Evolutionary conservation across 768 basidiomycete genomes (phyloP), one percentile per base, ranked within the genome.

Genomic region (Termitomyces sp.): DNA sequence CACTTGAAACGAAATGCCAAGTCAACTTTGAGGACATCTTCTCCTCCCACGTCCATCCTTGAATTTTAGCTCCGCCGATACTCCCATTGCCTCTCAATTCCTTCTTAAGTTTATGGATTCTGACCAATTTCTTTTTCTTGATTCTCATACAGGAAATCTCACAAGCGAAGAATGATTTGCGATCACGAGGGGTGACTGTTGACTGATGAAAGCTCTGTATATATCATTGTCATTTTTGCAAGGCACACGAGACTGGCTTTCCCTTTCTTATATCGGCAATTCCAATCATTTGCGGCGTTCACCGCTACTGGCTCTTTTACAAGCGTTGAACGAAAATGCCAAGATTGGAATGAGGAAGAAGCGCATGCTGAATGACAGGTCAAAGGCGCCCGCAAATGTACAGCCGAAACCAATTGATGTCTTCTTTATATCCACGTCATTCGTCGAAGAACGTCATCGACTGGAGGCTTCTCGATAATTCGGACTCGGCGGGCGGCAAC

Each of bases 151-250:
- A 87, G 85, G 86, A 90, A 74, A 85, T 90, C 33, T 66, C 71
- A 40, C 68, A 72, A 62, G 77, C 78, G 24, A 80, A 77, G 62
- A 72, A 83, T 61, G 85, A 85, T 59, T 66, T 88, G 56, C 76
- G 86, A 65, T 68, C 74, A 55, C 78, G 75, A 60, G 86, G 84
- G 9, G 84, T 88, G 32, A 77, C 75, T 26, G 84, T 88, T 54
- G 87, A 88, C 65, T 81, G 68, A 67, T 50, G 43, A n/a, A 32
- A 36, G 42, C 12, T 6, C 6, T 52, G 58, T 47, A 49, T 54
- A 52, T 38, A 32, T 38, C 30, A 30, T 42, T 24, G 33, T 16
- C 52, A 33, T 30, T 47, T 54, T 40, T 35, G n/a, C 8, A 42
- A 35, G 14, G 38, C 26, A 22, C 9, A 10, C 52, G 42, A 28